Evolutionary conservation across 306 rosid genomes (phyloP).

Genomic region (Cucurbita maxima): DNA sequence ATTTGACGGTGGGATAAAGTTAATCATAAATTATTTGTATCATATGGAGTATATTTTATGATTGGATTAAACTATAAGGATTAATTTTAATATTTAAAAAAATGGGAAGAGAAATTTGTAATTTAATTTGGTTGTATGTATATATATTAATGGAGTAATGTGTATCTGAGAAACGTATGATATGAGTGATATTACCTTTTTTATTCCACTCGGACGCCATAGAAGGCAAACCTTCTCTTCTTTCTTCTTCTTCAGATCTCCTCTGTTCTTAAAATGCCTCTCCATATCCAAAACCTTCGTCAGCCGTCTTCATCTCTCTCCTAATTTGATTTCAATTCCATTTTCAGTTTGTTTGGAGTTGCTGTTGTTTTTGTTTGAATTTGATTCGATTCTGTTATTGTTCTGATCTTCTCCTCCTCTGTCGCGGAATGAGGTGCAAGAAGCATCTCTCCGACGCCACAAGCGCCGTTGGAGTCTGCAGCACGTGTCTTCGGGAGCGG

Average conservation of each 20-base stretch:
- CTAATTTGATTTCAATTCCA: background rate
- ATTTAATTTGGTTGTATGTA: background rate
- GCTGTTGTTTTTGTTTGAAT: no score
- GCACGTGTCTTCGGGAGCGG: constrained; percentile 81
- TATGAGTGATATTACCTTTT: constrained; percentile 5
- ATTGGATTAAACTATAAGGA: no score
- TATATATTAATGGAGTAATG: background rate
- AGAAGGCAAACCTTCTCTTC: constrained; percentile 6
- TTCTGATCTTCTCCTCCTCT: background rate
- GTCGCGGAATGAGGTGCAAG: constrained; percentile 64
- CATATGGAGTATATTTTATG: no score
- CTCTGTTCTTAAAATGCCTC: background rate
- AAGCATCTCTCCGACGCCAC: constrained; percentile 50
- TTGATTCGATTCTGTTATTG: background rate
- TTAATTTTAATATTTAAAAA: no score
- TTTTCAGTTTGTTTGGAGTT: background rate
- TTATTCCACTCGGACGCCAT: background rate
- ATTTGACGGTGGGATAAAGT: no score
- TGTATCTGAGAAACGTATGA: background rate
- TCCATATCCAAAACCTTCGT: background rate
- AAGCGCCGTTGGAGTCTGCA: constrained; percentile 70
- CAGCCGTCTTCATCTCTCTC: background rate
- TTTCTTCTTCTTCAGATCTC: constrained; percentile 2
- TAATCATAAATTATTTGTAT: no score
- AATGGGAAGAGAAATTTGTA: no score